Base-by-base conservation (phyloP, 352 stramenopile species). In the Phytophthora pisi region DNA sequence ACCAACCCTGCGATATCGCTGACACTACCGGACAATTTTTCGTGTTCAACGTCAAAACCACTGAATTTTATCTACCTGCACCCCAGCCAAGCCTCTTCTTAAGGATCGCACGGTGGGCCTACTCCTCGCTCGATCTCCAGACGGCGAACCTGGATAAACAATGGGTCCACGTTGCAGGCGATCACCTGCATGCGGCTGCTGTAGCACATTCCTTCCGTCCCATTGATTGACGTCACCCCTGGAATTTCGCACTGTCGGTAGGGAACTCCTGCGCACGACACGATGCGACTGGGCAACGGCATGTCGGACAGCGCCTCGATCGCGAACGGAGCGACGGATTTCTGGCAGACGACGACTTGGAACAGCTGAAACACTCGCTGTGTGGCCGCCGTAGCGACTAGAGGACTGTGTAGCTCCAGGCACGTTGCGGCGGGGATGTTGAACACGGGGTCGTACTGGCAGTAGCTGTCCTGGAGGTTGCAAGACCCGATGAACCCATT, bases 121-220 rank as follows among this genome's bases (percentile, higher is more conserved):
- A 72, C 31, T 7, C 49, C 49, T 4, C 46, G 38, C n/a, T 70
- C 53, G 7, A 75, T 75, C 18, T 69, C n/a, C 15, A 62, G 24
- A 26, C 20, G 18, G 4, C 68, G 24, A 4, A 66, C 57, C 15
- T 62, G 18, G 9, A 75, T 69, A 26, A 66, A 63, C 1, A 69
- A 9, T 18, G 50, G 53, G 34, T 72, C 61, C 10, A 66, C 30
- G 11, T 62, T 71, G 34, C 68, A 75, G 2, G 68, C 54, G 9
- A 75, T 42, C 8, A 72, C 58, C 28, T 75, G 68, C 63, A 75
- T 68, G 1, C 68, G 64, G 18, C 57, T 75, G 50, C 62, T 72
- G 47, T 68, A 75, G 36, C 68, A 72, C 49, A 75, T 75, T 4
- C 68, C 68, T 5, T 50, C 24, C 8, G 38, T 51, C 1, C 45